A percentile compares a stretch with the other conserved stretches of the same genome.
phyloP scores from a whole-genome alignment of 306 rosid species.

The Rosa chinensis region DNA sequence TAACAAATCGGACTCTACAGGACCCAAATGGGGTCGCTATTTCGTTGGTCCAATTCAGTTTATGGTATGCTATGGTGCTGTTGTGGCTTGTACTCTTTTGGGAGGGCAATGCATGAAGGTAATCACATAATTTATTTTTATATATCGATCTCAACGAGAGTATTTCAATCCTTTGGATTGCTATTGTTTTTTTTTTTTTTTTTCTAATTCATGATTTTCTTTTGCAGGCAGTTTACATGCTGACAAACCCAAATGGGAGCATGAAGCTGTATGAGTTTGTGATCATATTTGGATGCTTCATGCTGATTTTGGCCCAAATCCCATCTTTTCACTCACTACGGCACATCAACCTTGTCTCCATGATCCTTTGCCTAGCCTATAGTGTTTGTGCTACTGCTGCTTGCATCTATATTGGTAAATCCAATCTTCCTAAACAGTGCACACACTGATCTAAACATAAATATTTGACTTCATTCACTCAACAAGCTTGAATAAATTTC shows the following conservation, averaged over 20 bases:
- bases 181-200: not conserved
- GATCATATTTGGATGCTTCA: constrained; percentile 69
- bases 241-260: constrained; percentile 50
- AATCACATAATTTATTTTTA: not conserved
- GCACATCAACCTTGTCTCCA: constrained; percentile 63
- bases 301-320: constrained; percentile 71
- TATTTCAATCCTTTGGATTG: not conserved
- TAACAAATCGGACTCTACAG: constrained; percentile 28
- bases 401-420: constrained; percentile 52
- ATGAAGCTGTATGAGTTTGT: constrained; percentile 72
- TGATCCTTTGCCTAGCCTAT: constrained; percentile 54
- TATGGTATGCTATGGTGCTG: constrained; percentile 66
- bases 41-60: constrained; percentile 76
- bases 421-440: not conserved
- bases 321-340: constrained; percentile 81
- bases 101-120: constrained; percentile 93
- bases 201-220: not conserved
- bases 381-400: constrained; percentile 60
- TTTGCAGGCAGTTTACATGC: constrained; percentile 58
- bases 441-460: not conserved
- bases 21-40: constrained; percentile 69
- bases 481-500: not conserved
- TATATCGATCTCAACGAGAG: not conserved
- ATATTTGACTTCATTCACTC: not conserved
- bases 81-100: constrained; percentile 53